Evolutionary conservation across 352 stramenopile genomes (phyloP).

Genomic region (Pythium dissotocum): DNA sequence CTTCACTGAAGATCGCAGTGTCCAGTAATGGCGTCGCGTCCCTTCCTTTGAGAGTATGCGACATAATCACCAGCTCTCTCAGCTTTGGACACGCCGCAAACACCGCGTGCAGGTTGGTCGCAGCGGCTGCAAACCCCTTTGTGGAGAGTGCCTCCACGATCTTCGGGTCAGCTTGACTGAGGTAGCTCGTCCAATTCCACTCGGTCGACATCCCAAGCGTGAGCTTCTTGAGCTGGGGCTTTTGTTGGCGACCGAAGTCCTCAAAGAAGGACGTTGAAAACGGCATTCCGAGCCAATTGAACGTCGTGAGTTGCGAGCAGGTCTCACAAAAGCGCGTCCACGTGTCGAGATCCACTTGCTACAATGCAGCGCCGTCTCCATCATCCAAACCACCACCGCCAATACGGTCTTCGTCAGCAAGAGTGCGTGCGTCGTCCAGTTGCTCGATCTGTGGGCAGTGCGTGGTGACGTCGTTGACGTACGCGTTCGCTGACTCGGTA

Average conservation of each 20-base stretch:
- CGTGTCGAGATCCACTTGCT: background rate
- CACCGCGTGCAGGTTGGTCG: background rate
- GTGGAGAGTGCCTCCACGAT: background rate
- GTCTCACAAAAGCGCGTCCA: background rate
- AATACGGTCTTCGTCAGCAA: too few relatives aligned
- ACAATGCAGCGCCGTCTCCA: background rate
- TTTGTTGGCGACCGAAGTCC: background rate
- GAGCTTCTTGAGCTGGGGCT: background rate
- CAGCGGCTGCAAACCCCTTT: background rate
- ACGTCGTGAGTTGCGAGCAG: background rate
- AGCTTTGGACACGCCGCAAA: background rate
- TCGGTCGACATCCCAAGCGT: background rate
- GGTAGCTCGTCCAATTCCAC: background rate
- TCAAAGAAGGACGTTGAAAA: background rate
- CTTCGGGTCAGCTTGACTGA: background rate
- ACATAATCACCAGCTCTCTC: too few relatives aligned
- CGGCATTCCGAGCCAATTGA: background rate
- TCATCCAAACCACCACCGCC: background rate
- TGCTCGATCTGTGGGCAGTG: background rate
- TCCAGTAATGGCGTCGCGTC: too few relatives aligned
- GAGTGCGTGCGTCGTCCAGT: background rate
- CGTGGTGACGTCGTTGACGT: background rate
- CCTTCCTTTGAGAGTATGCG: too few relatives aligned
- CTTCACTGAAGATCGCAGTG: background rate
- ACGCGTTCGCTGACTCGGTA: background rate